These are phyloP conservation scores for Trichosporon faecale DNA, from an alignment of 1,284 basidiomycete species.

Conservation along the genomic window DNA sequence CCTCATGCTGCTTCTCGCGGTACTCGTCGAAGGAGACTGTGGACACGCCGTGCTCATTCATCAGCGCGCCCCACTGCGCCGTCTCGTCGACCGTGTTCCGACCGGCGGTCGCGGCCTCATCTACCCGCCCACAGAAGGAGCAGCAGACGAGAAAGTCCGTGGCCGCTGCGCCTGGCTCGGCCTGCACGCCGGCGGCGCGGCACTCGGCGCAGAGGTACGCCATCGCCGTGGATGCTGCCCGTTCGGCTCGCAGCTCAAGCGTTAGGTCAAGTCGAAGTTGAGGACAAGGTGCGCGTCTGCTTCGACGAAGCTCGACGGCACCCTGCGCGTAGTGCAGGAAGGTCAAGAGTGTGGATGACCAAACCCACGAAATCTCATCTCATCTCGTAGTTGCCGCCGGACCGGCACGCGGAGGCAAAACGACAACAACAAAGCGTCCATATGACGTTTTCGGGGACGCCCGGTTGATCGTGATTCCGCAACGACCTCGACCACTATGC, in stretches of 20 bases:
- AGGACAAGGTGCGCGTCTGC: conserved; percentile 16
- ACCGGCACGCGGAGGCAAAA: neutral
- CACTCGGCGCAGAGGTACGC: conserved; percentile 16
- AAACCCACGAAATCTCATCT: neutral
- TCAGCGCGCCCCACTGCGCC: conserved; percentile 22
- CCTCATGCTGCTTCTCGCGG: conserved; percentile 20
- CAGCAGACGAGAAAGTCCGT: conserved; percentile 25
- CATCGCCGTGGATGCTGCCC: neutral
- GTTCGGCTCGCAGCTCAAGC: neutral
- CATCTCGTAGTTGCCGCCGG: neutral
- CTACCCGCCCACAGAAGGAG: conserved; percentile 30
- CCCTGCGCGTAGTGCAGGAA: conserved; percentile 1
- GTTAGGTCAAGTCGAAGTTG: neutral
- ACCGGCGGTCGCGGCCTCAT: conserved; percentile 25
- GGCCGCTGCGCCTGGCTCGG: neutral
- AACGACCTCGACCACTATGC: neutral
- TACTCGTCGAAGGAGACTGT: conserved; percentile 15
- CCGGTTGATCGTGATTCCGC: neutral
- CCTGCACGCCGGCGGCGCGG: conserved; percentile 11
- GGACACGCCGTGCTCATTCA: conserved; percentile 19
- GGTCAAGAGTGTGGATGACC: neutral
- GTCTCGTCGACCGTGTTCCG: conserved; percentile 21
- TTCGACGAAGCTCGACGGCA: conserved; percentile 15
- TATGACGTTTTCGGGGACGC: neutral
- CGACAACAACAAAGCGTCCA: conserved; percentile 1